Evolutionary conservation across 2,329 filamentous ascomycete genomes (phyloP).

Genomic region (Biscogniauxia marginata): DNA sequence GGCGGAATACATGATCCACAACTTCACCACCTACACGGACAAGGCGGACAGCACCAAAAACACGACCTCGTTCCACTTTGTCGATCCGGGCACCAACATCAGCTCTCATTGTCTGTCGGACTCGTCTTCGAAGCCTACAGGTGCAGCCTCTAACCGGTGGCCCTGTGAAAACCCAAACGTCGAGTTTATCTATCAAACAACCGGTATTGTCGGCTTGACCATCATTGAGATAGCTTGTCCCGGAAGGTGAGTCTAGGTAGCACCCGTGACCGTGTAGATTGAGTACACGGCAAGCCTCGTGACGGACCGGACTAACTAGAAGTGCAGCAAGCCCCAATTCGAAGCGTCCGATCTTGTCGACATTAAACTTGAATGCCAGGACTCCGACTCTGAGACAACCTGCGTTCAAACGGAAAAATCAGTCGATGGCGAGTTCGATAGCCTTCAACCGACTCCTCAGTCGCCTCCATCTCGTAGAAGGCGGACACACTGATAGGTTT

Average conservation of each 20-base stretch:
- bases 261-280: not conserved
- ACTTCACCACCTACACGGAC: conserved; percentile 26
- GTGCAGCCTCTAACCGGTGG: conserved; percentile 23
- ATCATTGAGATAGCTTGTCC: conserved; percentile 29
- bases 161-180: conserved; percentile 26
- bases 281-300: not conserved
- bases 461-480: conserved; percentile 9
- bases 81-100: conserved; percentile 27
- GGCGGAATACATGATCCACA: conserved; percentile 23
- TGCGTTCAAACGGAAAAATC: conserved; percentile 20
- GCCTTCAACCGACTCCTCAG: conserved; percentile 22
- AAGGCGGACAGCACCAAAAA: conserved; percentile 16
- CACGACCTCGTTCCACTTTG: conserved; percentile 26
- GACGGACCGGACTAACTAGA: conserved; percentile 11
- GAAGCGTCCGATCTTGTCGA: conserved; percentile 27
- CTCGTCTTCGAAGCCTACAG: conserved; percentile 24
- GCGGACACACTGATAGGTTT: not conserved
- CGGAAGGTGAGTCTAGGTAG: conserved; percentile 21
- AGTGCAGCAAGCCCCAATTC: conserved; percentile 13
- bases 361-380: conserved; percentile 23
- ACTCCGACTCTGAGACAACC: conserved; percentile 20
- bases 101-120: conserved; percentile 27
- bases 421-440: conserved; percentile 23
- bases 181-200: conserved; percentile 31
- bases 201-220: conserved; percentile 25